Percentiles rank a stretch among this genome's conserved stretches.
Conservation (phyloP, 202 grass and related monocot species). For the Musa balbisiana region DNA sequence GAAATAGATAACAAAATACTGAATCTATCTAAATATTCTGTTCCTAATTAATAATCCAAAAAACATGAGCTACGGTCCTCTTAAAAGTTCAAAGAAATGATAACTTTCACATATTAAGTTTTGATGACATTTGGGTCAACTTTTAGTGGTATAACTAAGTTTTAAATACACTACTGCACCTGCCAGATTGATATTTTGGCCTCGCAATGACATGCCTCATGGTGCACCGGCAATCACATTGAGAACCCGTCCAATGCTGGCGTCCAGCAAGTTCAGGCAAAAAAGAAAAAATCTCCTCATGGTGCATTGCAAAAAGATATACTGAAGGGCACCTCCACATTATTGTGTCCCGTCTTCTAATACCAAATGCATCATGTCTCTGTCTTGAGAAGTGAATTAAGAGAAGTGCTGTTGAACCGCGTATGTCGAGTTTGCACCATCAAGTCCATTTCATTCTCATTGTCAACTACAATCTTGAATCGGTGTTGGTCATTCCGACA, state of each 20-base stretch:
- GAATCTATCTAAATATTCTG: too few relatives aligned
- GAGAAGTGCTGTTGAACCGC: slow-evolving; percentile 94
- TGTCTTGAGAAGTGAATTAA: slow-evolving; percentile 84
- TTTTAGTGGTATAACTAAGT: too few relatives aligned
- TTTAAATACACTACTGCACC: too few relatives aligned
- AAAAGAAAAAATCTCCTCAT: not conserved
- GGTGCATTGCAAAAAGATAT: not conserved
- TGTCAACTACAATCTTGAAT: slow-evolving; percentile 97
- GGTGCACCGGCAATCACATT: not conserved
- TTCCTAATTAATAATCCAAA: too few relatives aligned
- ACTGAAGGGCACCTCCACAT: not conserved
- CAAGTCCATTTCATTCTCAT: slow-evolving; percentile 65
- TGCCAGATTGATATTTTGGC: too few relatives aligned
- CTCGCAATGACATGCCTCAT: too few relatives aligned
- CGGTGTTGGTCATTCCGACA: slow-evolving; percentile 72
- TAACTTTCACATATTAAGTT: too few relatives aligned
- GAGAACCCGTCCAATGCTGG: not conserved
- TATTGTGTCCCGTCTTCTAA: not conserved
- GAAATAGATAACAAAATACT: too few relatives aligned
- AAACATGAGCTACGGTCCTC: too few relatives aligned
- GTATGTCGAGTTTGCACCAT: slow-evolving; percentile 79
- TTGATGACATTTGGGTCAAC: too few relatives aligned
- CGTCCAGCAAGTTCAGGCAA: not conserved
- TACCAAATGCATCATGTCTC: slow-evolving; percentile 34
- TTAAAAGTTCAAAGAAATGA: too few relatives aligned